These are phyloP conservation scores for Colletotrichum paranaense DNA, from an alignment of 2,329 filamentous ascomycete genomes.

Conservation along the genomic window DNA sequence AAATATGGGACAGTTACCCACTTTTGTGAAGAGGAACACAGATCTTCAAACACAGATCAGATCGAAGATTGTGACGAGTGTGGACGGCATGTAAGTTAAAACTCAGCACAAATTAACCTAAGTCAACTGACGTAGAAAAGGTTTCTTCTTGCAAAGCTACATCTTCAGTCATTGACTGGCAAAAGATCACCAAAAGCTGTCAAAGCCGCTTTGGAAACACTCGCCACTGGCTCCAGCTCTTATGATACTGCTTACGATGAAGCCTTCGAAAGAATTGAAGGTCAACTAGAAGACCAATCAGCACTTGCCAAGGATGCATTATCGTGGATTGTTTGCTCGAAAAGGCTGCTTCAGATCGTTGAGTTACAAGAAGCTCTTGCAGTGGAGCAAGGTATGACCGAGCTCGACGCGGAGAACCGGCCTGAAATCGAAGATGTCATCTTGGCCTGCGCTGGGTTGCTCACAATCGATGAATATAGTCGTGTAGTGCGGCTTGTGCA, in stretches of 20 bases:
- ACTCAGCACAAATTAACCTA: accelerated
- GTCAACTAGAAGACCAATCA: slow-evolving; percentile 45
- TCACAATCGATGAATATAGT: slow-evolving; percentile 52
- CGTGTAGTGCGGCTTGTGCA: slow-evolving; percentile 54
- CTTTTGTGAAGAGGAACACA: background rate
- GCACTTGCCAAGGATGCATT: slow-evolving; percentile 52
- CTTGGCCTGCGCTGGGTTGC: slow-evolving; percentile 53
- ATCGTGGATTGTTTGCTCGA: slow-evolving; percentile 53
- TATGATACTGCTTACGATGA: slow-evolving; percentile 53
- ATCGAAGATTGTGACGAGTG: background rate
- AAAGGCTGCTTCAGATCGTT: slow-evolving; percentile 43
- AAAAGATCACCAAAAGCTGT: slow-evolving; percentile 45
- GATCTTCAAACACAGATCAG: slow-evolving; percentile 29
- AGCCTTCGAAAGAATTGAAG: slow-evolving; percentile 55
- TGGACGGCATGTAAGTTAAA: slow-evolving; percentile 37
- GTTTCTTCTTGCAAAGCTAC: slow-evolving; percentile 30
- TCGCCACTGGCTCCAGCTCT: slow-evolving; percentile 44
- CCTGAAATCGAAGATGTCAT: slow-evolving; percentile 47
- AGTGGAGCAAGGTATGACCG: slow-evolving; percentile 40
- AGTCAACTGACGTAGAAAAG: slow-evolving; percentile 2
- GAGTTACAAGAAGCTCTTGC: slow-evolving; percentile 58
- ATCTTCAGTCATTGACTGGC: slow-evolving; percentile 23
- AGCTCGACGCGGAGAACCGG: slow-evolving; percentile 50
- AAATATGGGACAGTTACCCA: background rate
- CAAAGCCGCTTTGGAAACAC: slow-evolving; percentile 41